Base-by-base conservation (phyloP, 2,329 filamentous ascomycete genomes). In the Colletotrichum sp. region DNA sequence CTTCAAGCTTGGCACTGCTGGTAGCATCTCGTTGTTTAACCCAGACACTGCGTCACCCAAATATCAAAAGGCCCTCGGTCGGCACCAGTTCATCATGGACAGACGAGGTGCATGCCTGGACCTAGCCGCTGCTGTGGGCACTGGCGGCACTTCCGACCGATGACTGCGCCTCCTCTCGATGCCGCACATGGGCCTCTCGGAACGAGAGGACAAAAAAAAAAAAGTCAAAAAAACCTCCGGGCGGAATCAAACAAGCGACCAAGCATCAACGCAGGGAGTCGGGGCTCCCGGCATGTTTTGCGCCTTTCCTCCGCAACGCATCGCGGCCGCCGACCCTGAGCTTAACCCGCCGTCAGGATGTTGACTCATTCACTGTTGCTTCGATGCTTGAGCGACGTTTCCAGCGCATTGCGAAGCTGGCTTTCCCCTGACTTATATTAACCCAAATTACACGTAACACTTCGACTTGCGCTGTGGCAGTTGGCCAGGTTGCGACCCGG, bases 391-490 rank as follows among this genome's bases (percentile, higher is more conserved):
- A 59, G 43, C 58, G 48, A 52, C 56, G 30, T 71, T 64, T 56
- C 18, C 36, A 58, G 55, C 38, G 48, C 55, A 56, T 48, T n/a
- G 48, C 58, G 21, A 38, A 52, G 63, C 18, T 56, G 59, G 59
- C 59, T 38, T 34, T 62, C 65, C 55, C 71, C 71, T 74, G 55
- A 48, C 26, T 66, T 74, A 74, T 76, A 76, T 76, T 74, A 74
- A 74, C 9, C 38, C 59, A 75, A 65, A 74, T 76, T 76, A 52
- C 43, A 21, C 43, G 43, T 52, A 66, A 65, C 14, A 7, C 59
- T 59, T 26, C 65, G 52, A 52, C n/a, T 52, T n/a, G 32, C 66
- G 58, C 71, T 24, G 34, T 59, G 48, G 58, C 36, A 59, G 28
- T 36, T 32, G 59, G n/a, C 52, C 52, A 59, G 73, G 43, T 65